Evolutionary conservation across 345 rosid genomes (phyloP), one percentile per base, ranked within the genome.

Genomic region (Lumnitzera littorea): DNA sequence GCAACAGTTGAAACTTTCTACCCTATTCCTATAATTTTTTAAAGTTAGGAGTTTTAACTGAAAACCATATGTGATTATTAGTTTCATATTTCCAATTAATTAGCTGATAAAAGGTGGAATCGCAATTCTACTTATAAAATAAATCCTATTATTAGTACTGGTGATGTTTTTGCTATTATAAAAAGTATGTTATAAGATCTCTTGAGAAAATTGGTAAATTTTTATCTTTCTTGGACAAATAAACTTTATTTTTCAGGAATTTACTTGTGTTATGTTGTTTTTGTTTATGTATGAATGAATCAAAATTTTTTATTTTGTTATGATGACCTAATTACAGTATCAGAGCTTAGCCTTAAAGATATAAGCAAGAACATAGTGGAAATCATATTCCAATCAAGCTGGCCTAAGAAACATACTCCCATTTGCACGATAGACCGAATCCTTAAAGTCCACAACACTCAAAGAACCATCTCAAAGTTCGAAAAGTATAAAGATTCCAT

Each of bases 381-480:
- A 15, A 53, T 53, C 16, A 53, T 53, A 17, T 53, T 53, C 56
- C 24, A 53, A 29, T 53, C 56, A 29, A 53, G 56, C 56, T 53
- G 56, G 56, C 56, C 23, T 3, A 50, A 53, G 29, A 53, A 53
- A 13, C 29, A 23, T 4, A 53, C 29, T 8, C 56, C 56, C 11
- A 53, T 53, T 14, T 53, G 56, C 20, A 53, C 24, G 29, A 53
- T 53, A 16, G 56, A 53, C 24, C 29, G 56, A 20, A 31, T 53
- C 13, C 15, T 53, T 15, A 53, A 53, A 53, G 56, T 53, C 3
- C 56, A 53, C 56, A 53, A 53, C 56, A 53, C 29, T 25, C 56
- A 53, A 24, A 53, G n/a, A 24, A 53, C 56, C 29, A 25, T 53
- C 24, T 25, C 56, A 23, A 53, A 20, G 29, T 53, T 53, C 7